Conservation (phyloP, 768 basidiomycete species). For the Russula earlei region DNA sequence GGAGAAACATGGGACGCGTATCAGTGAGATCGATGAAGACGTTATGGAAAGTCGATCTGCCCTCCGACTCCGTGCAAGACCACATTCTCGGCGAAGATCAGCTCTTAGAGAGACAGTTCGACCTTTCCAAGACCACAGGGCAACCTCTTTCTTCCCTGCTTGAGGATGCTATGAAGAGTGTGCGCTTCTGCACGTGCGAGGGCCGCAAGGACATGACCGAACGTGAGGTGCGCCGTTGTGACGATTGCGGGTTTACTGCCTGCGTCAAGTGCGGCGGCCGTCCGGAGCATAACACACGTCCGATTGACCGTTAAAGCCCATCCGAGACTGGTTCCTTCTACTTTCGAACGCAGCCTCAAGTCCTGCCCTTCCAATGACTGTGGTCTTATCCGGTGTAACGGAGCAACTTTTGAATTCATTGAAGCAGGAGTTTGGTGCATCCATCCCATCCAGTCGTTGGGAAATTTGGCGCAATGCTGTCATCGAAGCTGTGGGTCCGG, state of each 20-base stretch:
- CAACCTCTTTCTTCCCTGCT: slow-evolving; percentile 48
- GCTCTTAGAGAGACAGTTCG: slow-evolving; percentile 52
- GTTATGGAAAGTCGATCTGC: slow-evolving; percentile 44
- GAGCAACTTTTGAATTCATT: slow-evolving; percentile 43
- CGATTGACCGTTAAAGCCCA: slow-evolving; percentile 42
- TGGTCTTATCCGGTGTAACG: slow-evolving; percentile 47
- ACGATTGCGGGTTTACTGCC: slow-evolving; percentile 67
- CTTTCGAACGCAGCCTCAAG: slow-evolving; percentile 72
- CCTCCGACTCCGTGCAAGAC: slow-evolving; percentile 31
- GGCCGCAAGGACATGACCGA: slow-evolving; percentile 72
- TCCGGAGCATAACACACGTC: slow-evolving; percentile 71
- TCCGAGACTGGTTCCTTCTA: slow-evolving; percentile 58
- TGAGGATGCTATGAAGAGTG: slow-evolving; percentile 52
- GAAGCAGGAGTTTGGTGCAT: slow-evolving; percentile 30
- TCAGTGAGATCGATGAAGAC: slow-evolving; percentile 28
- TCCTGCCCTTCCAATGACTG: slow-evolving; percentile 79
- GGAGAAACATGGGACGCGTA: slow-evolving; percentile 37
- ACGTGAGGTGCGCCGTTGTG: slow-evolving; percentile 55
- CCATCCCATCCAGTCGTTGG: slow-evolving; percentile 54
- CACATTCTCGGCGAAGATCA: slow-evolving; percentile 66
- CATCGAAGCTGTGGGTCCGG: slow-evolving; percentile 43
- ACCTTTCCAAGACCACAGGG: slow-evolving; percentile 47
- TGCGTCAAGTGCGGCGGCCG: slow-evolving; percentile 85
- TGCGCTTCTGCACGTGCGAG: slow-evolving; percentile 85
- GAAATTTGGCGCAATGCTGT: slow-evolving; percentile 59